Evolutionary conservation across 2,329 filamentous ascomycete species (phyloP).

Genomic region (Aspergillus tanneri): DNA sequence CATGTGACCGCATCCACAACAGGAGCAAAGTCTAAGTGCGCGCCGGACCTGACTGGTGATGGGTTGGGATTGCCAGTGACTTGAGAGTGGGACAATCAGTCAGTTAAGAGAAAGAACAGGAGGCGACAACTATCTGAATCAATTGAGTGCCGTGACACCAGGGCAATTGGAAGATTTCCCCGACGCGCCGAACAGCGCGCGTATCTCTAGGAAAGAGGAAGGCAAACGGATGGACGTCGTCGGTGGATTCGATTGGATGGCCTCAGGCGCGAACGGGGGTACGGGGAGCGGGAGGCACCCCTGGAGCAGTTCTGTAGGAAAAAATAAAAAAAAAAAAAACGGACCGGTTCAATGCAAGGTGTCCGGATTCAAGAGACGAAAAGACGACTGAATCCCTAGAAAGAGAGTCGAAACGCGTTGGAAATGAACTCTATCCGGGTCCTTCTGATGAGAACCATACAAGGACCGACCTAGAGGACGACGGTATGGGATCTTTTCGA

Average conservation of each 20-base stretch:
- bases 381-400: background rate
- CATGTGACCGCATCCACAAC: constrained; percentile 1
- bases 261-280: background rate
- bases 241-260: no score
- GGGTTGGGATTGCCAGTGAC: background rate
- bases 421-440: background rate
- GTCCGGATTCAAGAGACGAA: background rate
- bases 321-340: background rate
- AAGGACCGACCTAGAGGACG: constrained; percentile 11
- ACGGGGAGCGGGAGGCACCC: background rate
- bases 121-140: background rate
- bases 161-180: background rate
- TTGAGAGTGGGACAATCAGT: background rate
- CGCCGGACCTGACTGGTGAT: no score
- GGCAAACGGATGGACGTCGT: background rate
- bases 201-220: background rate
- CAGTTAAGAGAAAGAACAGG: background rate
- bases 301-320: background rate
- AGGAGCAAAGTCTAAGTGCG: no score
- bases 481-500: constrained; percentile 18
- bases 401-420: background rate
- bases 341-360: background rate
- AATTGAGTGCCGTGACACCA: background rate
- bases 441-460: background rate
- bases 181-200: background rate